A percentile compares a stretch with the other conserved stretches of the same genome.
These are phyloP conservation scores for Aureobasidium musti DNA, from an alignment of 2,329 filamentous ascomycete species.

Conservation along the genomic window DNA sequence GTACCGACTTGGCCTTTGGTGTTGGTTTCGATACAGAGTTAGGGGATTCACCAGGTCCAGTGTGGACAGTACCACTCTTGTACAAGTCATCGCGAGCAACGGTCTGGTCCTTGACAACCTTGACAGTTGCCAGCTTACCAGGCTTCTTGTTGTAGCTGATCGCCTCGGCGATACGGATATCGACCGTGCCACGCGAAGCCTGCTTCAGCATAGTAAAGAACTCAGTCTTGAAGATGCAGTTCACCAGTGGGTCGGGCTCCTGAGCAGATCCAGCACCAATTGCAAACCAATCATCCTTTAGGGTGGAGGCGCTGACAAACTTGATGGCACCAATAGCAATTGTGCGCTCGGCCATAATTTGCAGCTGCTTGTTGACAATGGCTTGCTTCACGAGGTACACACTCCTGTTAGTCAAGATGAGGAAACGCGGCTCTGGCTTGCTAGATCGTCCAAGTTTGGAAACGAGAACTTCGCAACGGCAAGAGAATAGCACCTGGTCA, in stretches of 20 bases:
- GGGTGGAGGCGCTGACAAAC: constrained; percentile 75
- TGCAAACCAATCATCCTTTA: constrained; percentile 96
- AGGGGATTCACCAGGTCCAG: constrained; percentile 77
- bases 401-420: constrained; percentile 81
- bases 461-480: constrained; percentile 83
- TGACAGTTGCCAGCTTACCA: constrained; percentile 84
- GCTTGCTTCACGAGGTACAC: constrained; percentile 88
- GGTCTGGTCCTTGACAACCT: constrained; percentile 84
- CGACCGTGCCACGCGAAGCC: constrained; percentile 76
- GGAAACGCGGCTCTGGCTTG: constrained; percentile 81
- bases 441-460: constrained; percentile 96
- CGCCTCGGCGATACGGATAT: constrained; percentile 75
- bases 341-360: constrained; percentile 77
- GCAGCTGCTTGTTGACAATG: constrained; percentile 76
- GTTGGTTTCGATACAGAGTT: constrained; percentile 81
- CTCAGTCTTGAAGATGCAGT: constrained; percentile 94
- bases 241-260: constrained; percentile 90
- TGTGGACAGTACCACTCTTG: constrained; percentile 91
- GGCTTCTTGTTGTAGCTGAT: constrained; percentile 99
- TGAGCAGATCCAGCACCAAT: constrained; percentile 85
- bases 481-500: constrained; percentile 84
- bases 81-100: constrained; percentile 75
- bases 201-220: constrained; percentile 89
- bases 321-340: constrained; percentile 87
- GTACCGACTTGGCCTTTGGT: constrained; percentile 81